Percentiles rank a stretch among this genome's conserved stretches.
Evolutionary conservation across 1,284 basidiomycete species (phyloP).

Genomic region (Ustilago sp.): DNA sequence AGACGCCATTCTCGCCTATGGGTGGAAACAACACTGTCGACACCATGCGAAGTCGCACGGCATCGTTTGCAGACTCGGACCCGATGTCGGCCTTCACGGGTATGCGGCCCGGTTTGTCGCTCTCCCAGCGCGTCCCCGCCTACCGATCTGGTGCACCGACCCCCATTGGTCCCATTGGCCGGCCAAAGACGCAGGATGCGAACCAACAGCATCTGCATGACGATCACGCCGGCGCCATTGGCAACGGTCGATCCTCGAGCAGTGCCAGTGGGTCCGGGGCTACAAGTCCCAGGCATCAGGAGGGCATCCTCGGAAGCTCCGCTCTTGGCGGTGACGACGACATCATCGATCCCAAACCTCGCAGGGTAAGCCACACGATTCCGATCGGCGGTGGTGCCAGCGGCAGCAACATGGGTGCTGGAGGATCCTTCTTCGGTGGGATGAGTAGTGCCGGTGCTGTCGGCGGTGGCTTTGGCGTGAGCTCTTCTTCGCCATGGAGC

Average conservation of each 20-base stretch:
- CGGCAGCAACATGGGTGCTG: conserved; percentile 38
- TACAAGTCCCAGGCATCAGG: conserved; percentile 49
- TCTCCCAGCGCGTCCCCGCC: conserved; percentile 47
- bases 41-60: conserved; percentile 43
- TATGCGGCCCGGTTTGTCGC: conserved; percentile 46
- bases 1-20: conserved; percentile 51
- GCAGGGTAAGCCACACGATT: conserved; percentile 58
- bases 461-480: conserved; percentile 39
- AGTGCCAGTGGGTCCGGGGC: conserved; percentile 46
- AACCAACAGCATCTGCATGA: conserved; percentile 42
- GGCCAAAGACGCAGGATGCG: conserved; percentile 54
- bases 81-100: conserved; percentile 44
- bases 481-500: conserved; percentile 51
- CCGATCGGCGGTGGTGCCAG: conserved; percentile 44
- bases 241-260: conserved; percentile 50
- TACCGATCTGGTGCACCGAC: conserved; percentile 45
- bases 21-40: conserved; percentile 27
- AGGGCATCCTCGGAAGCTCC: conserved; percentile 67
- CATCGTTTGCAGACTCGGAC: conserved; percentile 47
- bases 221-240: conserved; percentile 35
- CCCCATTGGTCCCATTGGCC: conserved; percentile 67
- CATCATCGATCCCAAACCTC: conserved; percentile 63
- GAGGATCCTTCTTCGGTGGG: conserved; percentile 44
- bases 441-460: conserved; percentile 31
- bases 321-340: conserved; percentile 69